Conservation (phyloP, 2,329 filamentous ascomycete genomes). For the Colletotrichum sp. region DNA sequence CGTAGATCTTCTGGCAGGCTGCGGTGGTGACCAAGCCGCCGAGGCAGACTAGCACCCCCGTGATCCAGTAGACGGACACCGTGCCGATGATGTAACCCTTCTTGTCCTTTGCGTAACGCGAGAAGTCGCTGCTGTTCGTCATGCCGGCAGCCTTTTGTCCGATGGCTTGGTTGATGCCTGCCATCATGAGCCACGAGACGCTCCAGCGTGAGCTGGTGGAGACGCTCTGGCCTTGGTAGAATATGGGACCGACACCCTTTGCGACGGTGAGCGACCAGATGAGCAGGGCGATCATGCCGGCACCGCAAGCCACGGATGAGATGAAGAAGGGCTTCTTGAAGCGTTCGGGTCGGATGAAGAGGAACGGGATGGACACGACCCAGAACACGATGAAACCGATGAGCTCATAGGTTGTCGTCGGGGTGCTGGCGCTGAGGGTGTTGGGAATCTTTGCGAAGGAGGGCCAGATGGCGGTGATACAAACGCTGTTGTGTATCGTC, state of each 20-base stretch:
- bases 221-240: slow-evolving; percentile 26
- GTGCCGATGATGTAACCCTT: slow-evolving; percentile 39
- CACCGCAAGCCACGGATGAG: slow-evolving; percentile 43
- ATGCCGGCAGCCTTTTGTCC: slow-evolving; percentile 41
- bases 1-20: slow-evolving; percentile 39
- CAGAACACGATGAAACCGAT: slow-evolving; percentile 57
- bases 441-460: slow-evolving; percentile 48
- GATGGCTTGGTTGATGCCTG: slow-evolving; percentile 38
- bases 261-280: slow-evolving; percentile 49
- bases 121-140: slow-evolving; percentile 42
- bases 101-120: slow-evolving; percentile 35
- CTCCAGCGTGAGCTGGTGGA: slow-evolving; percentile 22
- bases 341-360: slow-evolving; percentile 49
- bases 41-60: slow-evolving; percentile 36
- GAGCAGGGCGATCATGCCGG: slow-evolving; percentile 52
- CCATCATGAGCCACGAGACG: slow-evolving; percentile 41
- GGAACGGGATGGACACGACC: slow-evolving; percentile 52
- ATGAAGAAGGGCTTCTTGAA: slow-evolving; percentile 52
- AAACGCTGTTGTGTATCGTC: slow-evolving; percentile 25
- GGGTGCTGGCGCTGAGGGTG: slow-evolving; percentile 41
- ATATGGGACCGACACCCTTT: slow-evolving; percentile 47
- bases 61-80: slow-evolving; percentile 36
- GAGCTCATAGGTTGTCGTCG: slow-evolving; percentile 44
- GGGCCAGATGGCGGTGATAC: slow-evolving; percentile 50
- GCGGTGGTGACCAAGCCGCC: slow-evolving; percentile 44